Conservation (phyloP, 805 yeast genomes). For the Hanseniaspora guilliermondii region DNA sequence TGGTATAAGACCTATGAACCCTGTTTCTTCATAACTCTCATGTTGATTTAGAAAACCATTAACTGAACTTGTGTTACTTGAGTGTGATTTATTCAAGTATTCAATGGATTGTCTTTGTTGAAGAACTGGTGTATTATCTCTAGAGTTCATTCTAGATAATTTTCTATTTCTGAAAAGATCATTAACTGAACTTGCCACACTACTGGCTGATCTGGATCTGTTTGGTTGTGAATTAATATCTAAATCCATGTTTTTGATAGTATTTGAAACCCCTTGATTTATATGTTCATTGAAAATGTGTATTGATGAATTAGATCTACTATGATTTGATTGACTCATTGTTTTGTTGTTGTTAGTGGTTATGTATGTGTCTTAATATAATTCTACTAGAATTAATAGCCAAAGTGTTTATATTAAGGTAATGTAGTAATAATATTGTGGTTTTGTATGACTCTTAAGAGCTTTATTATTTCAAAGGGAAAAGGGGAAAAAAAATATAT, state of each 20-base stretch:
- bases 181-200: conserved; percentile 9
- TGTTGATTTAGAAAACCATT: neutral
- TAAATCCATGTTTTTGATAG: neutral
- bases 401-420: too few species aligned
- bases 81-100: neutral
- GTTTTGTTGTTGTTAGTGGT: too few species aligned
- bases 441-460: too few species aligned
- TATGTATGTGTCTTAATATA: too few species aligned
- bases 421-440: too few species aligned
- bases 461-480: too few species aligned
- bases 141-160: neutral
- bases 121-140: neutral
- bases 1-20: conserved; percentile 5
- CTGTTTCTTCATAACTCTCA: neutral
- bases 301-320: conserved; percentile 18
- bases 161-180: conserved; percentile 6
- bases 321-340: conserved; percentile 18
- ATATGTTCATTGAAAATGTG: conserved; percentile 6
- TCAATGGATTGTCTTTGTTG: neutral
- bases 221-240: neutral
- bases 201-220: conserved; percentile 4
- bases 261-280: conserved; percentile 5
- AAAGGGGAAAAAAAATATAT: too few species aligned
- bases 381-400: too few species aligned
- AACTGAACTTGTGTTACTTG: neutral